Conservation (phyloP, 805 yeast genomes). For the Cyberlindnera mississippiensis region DNA sequence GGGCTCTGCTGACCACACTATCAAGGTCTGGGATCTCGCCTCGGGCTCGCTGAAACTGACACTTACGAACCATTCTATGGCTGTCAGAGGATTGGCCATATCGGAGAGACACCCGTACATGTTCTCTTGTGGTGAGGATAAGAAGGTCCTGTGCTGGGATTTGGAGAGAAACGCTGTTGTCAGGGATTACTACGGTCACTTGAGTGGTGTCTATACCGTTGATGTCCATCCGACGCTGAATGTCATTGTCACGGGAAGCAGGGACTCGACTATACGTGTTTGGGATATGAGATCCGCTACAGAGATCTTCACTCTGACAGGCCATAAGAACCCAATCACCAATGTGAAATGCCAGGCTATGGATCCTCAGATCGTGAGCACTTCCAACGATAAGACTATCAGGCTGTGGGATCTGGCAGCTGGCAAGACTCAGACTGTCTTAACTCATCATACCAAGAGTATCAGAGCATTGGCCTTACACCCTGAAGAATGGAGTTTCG, state of each 20-base stretch:
- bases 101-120: conserved; percentile 80
- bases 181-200: conserved; percentile 90
- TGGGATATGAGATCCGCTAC: conserved; percentile 90
- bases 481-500: conserved; percentile 68
- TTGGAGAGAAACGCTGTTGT: conserved; percentile 78
- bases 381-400: conserved; percentile 81
- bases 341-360: conserved; percentile 61
- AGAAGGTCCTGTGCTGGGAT: conserved; percentile 94
- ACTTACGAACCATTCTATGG: conserved; percentile 87
- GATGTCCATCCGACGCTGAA: conserved; percentile 87
- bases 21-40: conserved; percentile 89
- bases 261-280: conserved; percentile 80
- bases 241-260: conserved; percentile 78
- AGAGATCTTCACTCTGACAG: conserved; percentile 72
- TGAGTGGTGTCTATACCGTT: conserved; percentile 81
- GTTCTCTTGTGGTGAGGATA: conserved; percentile 92
- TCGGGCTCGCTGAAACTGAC: conserved; percentile 66
- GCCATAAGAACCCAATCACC: conserved; percentile 76
- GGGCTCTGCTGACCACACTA: conserved; percentile 84
- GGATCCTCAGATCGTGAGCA: conserved; percentile 83
- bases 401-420: conserved; percentile 88
- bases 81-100: conserved; percentile 71
- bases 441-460: conserved; percentile 83
- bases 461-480: conserved; percentile 71
- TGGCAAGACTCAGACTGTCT: conserved; percentile 62